phyloP scores from a whole-genome alignment of 768 basidiomycete genomes.

The Termitomyces sp. region DNA sequence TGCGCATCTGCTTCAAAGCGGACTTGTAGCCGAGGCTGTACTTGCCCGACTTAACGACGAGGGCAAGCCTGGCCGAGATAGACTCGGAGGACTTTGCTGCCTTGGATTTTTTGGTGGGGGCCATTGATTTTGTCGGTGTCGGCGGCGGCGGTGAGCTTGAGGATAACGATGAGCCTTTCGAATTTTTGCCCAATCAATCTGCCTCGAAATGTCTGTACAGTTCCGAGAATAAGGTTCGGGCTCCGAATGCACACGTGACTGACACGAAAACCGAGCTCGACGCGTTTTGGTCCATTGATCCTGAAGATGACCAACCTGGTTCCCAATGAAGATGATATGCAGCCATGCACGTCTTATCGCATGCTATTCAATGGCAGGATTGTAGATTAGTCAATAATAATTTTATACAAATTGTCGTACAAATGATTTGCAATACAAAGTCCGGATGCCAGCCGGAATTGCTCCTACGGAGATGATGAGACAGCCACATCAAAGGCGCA shows the following conservation, averaged over 20 bases:
- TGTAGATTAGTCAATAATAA: background rate
- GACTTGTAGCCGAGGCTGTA: slow-evolving; percentile 98
- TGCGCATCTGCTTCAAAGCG: slow-evolving; percentile 97
- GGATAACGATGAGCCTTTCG: slow-evolving; percentile 5
- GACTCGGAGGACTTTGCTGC: slow-evolving; percentile 90
- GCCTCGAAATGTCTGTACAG: slow-evolving; percentile 22
- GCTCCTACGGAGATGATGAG: background rate
- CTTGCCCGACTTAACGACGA: slow-evolving; percentile 99
- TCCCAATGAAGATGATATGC: background rate
- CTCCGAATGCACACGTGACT: slow-evolving; percentile 19
- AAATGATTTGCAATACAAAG: background rate
- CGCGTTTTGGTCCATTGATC: background rate
- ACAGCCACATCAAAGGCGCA: background rate
- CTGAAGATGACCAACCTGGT: background rate
- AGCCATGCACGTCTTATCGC: background rate
- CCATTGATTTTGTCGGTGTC: slow-evolving; percentile 52
- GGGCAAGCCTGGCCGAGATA: slow-evolving; percentile 85
- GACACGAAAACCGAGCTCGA: background rate
- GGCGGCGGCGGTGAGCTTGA: slow-evolving; percentile 17
- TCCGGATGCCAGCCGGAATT: background rate
- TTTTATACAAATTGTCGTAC: background rate
- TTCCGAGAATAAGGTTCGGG: slow-evolving; percentile 22
- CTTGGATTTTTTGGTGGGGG: slow-evolving; percentile 94
- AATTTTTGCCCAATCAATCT: background rate
- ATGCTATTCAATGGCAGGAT: background rate